phyloP scores from a whole-genome alignment of 129 eudicot species.

The Arctium lappa region DNA sequence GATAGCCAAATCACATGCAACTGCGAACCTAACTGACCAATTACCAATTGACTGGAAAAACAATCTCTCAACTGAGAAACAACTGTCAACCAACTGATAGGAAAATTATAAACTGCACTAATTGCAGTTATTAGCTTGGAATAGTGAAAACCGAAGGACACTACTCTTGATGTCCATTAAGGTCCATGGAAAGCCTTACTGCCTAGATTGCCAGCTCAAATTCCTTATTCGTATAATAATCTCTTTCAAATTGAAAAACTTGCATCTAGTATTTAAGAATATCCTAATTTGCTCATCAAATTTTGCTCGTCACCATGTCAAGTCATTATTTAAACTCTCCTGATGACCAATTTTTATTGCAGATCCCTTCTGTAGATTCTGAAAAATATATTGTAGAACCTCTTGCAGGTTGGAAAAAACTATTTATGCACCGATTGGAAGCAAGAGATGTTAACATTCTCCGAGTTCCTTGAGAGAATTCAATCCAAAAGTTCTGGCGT shows the following conservation, averaged over 20 bases:
- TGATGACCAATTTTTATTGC: slow-evolving; percentile 22
- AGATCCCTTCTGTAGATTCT: slow-evolving; percentile 31
- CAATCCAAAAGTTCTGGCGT: slow-evolving; percentile 46
- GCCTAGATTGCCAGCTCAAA: neutral
- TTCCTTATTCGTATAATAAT: neutral
- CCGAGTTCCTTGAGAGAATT: slow-evolving; percentile 92
- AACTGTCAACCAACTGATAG: too few species aligned
- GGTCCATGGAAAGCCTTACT: neutral
- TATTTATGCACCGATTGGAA: slow-evolving; percentile 88
- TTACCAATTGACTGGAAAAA: too few species aligned
- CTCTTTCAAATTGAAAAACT: neutral
- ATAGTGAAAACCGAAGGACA: neutral
- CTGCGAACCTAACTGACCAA: too few species aligned
- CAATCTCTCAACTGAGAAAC: too few species aligned
- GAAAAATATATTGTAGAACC: slow-evolving; percentile 25
- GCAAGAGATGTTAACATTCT: slow-evolving; percentile 89
- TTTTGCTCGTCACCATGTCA: slow-evolving; percentile 3
- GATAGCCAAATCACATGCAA: too few species aligned
- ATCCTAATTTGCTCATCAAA: neutral
- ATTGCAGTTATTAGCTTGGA: too few species aligned
- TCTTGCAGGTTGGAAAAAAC: slow-evolving; percentile 89
- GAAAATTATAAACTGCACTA: too few species aligned
- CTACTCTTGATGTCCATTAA: too few species aligned
- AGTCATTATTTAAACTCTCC: slow-evolving; percentile 12
- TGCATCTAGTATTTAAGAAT: neutral